Percentiles rank a stretch among this genome's conserved stretches.
Conservation (phyloP, 768 basidiomycete species). For the Rhizopogon sp. region DNA sequence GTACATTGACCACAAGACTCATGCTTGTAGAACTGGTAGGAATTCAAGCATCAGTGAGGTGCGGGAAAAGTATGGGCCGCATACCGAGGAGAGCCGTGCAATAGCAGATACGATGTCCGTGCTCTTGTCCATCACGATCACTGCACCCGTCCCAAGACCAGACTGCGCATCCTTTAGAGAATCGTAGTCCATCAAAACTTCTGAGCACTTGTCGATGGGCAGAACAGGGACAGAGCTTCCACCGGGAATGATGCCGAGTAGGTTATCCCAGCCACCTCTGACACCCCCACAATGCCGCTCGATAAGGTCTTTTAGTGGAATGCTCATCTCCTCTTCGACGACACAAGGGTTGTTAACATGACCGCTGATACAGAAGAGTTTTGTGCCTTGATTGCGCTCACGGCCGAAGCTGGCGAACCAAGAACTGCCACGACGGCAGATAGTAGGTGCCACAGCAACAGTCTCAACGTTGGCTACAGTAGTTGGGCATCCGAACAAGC, state of each 20-base stretch:
- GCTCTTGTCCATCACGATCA: constrained; percentile 98
- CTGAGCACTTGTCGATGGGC: constrained; percentile 74
- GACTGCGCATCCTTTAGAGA: constrained; percentile 94
- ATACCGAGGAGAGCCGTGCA: constrained; percentile 81
- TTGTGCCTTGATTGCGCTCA: constrained; percentile 93
- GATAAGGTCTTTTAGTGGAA: constrained; percentile 86
- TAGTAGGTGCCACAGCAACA: constrained; percentile 95
- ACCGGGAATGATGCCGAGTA: constrained; percentile 95
- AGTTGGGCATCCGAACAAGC: constrained; percentile 94
- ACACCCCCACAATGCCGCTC: constrained; percentile 98
- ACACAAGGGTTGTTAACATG: constrained; percentile 99
- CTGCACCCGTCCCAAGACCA: constrained; percentile 97
- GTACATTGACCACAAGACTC: constrained; percentile 98
- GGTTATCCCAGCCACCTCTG: constrained; percentile 92
- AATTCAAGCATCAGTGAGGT: constrained; percentile 4
- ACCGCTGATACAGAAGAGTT: constrained; percentile 92
- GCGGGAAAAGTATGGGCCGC: constrained; percentile 10
- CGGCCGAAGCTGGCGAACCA: constrained; percentile 96
- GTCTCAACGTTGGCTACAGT: constrained; percentile 99
- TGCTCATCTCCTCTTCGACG: constrained; percentile 99
- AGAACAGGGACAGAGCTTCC: constrained; percentile 93
- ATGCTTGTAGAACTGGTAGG: constrained; percentile 86
- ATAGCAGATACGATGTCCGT: constrained; percentile 95
- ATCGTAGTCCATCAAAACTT: constrained; percentile 98
- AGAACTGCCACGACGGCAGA: constrained; percentile 78